Percentiles rank a stretch among this genome's conserved stretches.
phyloP scores from a whole-genome alignment of 2,329 filamentous ascomycete genomes.

The Stemphylium vesicarium region DNA sequence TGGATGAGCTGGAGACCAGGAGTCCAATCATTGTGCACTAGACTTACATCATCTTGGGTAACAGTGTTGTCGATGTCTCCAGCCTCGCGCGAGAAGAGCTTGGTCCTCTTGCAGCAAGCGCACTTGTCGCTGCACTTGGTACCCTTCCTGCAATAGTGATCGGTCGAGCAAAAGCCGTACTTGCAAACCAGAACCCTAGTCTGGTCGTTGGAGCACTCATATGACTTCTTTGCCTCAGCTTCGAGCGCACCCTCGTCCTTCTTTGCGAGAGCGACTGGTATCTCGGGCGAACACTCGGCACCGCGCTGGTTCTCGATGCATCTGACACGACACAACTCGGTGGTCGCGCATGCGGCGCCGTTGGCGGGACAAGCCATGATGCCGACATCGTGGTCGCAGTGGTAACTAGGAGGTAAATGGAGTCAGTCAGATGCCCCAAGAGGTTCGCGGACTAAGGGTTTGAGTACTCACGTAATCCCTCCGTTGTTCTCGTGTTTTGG shows the following conservation, averaged over 20 bases:
- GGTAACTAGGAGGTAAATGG: neutral
- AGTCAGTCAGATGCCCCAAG: too few relatives aligned
- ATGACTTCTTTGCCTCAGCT: conserved; percentile 1
- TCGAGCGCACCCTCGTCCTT: neutral
- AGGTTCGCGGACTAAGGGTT: neutral
- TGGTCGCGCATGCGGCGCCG: neutral
- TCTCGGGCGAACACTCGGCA: neutral
- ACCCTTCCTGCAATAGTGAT: conserved; percentile 15
- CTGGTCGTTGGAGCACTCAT: conserved; percentile 11
- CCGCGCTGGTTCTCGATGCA: neutral
- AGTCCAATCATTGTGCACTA: too few relatives aligned
- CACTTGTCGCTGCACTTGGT: conserved; percentile 17
- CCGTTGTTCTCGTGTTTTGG: neutral
- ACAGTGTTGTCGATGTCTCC: neutral
- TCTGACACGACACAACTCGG: neutral
- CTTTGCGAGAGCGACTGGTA: neutral
- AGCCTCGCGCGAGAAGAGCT: neutral
- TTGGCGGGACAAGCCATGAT: neutral
- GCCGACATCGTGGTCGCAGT: neutral
- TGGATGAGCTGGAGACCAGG: too few relatives aligned
- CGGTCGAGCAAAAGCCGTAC: conserved; percentile 21
- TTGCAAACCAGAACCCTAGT: conserved; percentile 15
- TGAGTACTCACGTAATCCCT: neutral
- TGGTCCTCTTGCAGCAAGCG: conserved; percentile 15
- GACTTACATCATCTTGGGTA: neutral